Conservation (phyloP, 2,329 filamentous ascomycete genomes). For the Neonectria ditissima region DNA sequence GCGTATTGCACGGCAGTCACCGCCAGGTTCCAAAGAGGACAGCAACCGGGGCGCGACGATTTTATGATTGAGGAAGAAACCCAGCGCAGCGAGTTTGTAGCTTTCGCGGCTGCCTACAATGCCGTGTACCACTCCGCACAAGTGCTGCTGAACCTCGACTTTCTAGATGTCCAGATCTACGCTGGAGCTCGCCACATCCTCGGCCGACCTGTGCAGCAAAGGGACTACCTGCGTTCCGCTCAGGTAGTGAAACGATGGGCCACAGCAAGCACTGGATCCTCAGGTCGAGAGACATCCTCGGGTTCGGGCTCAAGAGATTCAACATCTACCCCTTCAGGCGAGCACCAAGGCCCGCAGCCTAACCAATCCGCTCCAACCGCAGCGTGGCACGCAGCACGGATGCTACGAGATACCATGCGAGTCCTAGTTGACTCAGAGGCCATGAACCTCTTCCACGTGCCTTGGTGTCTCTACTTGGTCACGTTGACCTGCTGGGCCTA, state of each 20-base stretch:
- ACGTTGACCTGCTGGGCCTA: slow-evolving; percentile 70
- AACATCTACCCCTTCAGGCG: background rate
- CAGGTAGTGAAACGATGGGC: slow-evolving; percentile 65
- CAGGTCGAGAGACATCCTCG: background rate
- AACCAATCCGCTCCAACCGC: slow-evolving; percentile 54
- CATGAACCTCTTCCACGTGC: slow-evolving; percentile 68
- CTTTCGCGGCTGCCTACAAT: slow-evolving; percentile 61
- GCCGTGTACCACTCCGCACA: slow-evolving; percentile 70
- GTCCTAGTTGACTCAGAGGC: slow-evolving; percentile 63
- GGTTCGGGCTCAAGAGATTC: slow-evolving; percentile 5
- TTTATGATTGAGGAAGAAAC: slow-evolving; percentile 16
- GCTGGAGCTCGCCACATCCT: slow-evolving; percentile 70
- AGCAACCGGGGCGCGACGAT: background rate
- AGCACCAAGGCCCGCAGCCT: background rate
- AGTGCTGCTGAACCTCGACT: slow-evolving; percentile 67
- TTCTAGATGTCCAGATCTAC: slow-evolving; percentile 72
- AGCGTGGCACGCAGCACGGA: slow-evolving; percentile 64
- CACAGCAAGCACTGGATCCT: slow-evolving; percentile 23
- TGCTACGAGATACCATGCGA: slow-evolving; percentile 63
- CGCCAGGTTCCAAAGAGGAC: slow-evolving; percentile 13
- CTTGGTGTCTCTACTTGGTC: slow-evolving; percentile 71
- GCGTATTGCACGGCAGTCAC: slow-evolving; percentile 54
- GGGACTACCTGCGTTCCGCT: slow-evolving; percentile 63
- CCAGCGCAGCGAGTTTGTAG: slow-evolving; percentile 43
- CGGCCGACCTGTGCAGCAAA: slow-evolving; percentile 62